Evolutionary conservation across 2,329 filamentous ascomycete species (phyloP).

Genomic region (Xylaria digitata): DNA sequence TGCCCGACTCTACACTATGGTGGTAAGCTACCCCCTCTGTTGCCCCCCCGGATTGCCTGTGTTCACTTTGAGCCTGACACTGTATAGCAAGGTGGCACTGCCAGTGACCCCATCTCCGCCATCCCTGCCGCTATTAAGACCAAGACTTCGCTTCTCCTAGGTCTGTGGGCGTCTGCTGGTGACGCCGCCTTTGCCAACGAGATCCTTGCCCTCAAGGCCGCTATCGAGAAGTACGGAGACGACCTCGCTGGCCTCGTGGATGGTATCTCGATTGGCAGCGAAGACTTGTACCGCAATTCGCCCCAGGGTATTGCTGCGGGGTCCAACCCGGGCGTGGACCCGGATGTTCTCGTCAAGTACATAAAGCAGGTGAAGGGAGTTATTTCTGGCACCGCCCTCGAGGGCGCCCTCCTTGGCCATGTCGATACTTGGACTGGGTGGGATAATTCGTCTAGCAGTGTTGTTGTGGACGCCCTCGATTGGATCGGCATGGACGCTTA

Average conservation of each 20-base stretch:
- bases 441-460: slow-evolving; percentile 77
- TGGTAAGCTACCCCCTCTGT: slow-evolving; percentile 55
- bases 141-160: slow-evolving; percentile 81
- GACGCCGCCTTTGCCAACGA: slow-evolving; percentile 75
- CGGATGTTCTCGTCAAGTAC: slow-evolving; percentile 73
- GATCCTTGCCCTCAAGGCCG: slow-evolving; percentile 74
- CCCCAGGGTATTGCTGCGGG: slow-evolving; percentile 73
- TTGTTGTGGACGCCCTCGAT: slow-evolving; percentile 76
- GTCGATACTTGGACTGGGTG: slow-evolving; percentile 91
- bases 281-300: slow-evolving; percentile 86
- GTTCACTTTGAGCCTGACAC: not conserved
- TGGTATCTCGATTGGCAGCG: slow-evolving; percentile 86
- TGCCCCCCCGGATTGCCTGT: not conserved
- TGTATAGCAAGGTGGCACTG: slow-evolving; percentile 70
- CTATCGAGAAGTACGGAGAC: slow-evolving; percentile 75
- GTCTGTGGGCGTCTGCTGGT: slow-evolving; percentile 83
- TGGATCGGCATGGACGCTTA: slow-evolving; percentile 88
- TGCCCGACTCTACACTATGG: slow-evolving; percentile 80
- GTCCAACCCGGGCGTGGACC: slow-evolving; percentile 71
- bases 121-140: slow-evolving; percentile 84
- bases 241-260: slow-evolving; percentile 74
- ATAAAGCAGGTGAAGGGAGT: slow-evolving; percentile 74
- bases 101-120: slow-evolving; percentile 59
- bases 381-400: slow-evolving; percentile 71
- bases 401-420: slow-evolving; percentile 75